Evolutionary conservation across 2,329 filamentous ascomycete genomes (phyloP).

Genomic region (Biscogniauxia mediterranea): DNA sequence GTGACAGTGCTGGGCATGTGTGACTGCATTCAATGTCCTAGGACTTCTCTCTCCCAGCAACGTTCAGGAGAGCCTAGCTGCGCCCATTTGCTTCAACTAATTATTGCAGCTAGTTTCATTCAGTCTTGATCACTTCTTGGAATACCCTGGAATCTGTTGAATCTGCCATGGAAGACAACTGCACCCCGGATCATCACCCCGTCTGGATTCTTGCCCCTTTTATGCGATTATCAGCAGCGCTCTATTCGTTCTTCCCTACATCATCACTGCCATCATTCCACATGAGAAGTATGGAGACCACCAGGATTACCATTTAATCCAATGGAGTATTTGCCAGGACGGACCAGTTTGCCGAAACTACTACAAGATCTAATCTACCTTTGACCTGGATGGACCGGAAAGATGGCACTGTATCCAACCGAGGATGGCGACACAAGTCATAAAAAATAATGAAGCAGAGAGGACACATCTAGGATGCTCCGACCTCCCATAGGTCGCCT

Average conservation of each 20-base stretch:
- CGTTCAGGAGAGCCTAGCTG: background rate
- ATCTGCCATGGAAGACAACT: background rate
- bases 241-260: background rate
- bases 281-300: background rate
- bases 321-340: background rate
- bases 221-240: background rate
- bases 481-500: too few species aligned
- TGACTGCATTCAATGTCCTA: background rate
- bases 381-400: too few species aligned
- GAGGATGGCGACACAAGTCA: too few species aligned
- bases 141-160: background rate
- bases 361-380: background rate
- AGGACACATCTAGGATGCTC: too few species aligned
- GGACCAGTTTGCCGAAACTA: background rate
- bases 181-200: background rate
- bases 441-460: too few species aligned
- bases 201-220: background rate
- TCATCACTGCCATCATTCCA: background rate
- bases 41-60: background rate
- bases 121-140: background rate
- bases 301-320: background rate
- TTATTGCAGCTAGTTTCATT: slow-evolving; percentile 7
- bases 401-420: too few species aligned
- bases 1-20: background rate
- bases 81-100: slow-evolving; percentile 12